A percentile compares a stretch with the other conserved stretches of the same genome.
These are phyloP conservation scores for Tylopilus orsonianus DNA, from an alignment of 1,284 basidiomycete genomes.

Conservation along the genomic window DNA sequence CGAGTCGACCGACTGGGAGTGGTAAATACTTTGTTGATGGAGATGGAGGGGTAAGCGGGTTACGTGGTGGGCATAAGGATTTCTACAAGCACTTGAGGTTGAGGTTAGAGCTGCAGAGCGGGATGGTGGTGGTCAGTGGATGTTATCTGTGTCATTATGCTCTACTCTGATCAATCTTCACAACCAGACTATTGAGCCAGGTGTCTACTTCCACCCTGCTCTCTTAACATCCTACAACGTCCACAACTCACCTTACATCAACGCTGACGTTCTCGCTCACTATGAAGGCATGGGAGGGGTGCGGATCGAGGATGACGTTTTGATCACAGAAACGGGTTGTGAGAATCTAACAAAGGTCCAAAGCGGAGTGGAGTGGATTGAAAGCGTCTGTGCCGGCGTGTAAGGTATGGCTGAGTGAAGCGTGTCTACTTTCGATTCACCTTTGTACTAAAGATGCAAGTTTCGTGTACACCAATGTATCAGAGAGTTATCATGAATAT, in stretches of 20 bases:
- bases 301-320: conserved; percentile 85
- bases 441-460: conserved; percentile 4
- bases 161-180: neutral
- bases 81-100: conserved; percentile 81
- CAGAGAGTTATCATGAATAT: neutral
- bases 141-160: neutral
- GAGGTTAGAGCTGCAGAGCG: conserved; percentile 63
- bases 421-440: too few species aligned
- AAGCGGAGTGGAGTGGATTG: conserved; percentile 78
- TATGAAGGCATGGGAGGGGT: conserved; percentile 86
- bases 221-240: conserved; percentile 59
- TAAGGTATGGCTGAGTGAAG: conserved; percentile 2
- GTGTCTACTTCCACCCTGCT: conserved; percentile 83
- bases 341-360: conserved; percentile 81
- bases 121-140: conserved; percentile 79
- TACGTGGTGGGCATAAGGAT: conserved; percentile 40
- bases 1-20: conserved; percentile 63
- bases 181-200: conserved; percentile 80
- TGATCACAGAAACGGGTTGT: conserved; percentile 64
- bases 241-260: conserved; percentile 66
- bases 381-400: conserved; percentile 70
- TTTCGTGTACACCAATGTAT: conserved; percentile 3
- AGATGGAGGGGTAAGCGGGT: conserved; percentile 12
- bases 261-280: conserved; percentile 66
- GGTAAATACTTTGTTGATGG: conserved; percentile 31